These are phyloP conservation scores for Aeminium ludgeri DNA, from an alignment of 495 filamentous ascomycete species.

Conservation along the genomic window DNA sequence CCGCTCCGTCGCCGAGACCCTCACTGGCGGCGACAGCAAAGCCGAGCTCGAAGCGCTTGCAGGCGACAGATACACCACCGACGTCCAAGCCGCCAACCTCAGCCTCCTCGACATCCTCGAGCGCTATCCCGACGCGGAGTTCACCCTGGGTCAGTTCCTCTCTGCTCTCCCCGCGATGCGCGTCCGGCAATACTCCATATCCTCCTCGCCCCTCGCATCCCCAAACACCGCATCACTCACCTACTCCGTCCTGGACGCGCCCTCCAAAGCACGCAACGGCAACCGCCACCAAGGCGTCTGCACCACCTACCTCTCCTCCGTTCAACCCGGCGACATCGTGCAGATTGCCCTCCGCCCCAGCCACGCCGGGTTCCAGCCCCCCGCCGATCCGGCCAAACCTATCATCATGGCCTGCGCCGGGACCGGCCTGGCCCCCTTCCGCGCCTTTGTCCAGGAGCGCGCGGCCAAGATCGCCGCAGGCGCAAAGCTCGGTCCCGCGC, in stretches of 20 bases:
- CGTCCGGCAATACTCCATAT: conserved; percentile 63
- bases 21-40: conserved; percentile 25
- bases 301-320: conserved; percentile 20
- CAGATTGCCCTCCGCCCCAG: conserved; percentile 41
- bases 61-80: conserved; percentile 34
- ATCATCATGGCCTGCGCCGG: conserved; percentile 29
- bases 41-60: conserved; percentile 37
- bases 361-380: conserved; percentile 50
- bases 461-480: conserved; percentile 11
- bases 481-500: conserved; percentile 18
- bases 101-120: conserved; percentile 51
- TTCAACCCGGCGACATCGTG: conserved; percentile 41
- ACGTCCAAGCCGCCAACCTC: conserved; percentile 33
- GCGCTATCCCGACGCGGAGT: conserved; percentile 34
- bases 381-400: conserved; percentile 40
- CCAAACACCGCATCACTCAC: conserved; percentile 49
- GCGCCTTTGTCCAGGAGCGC: conserved; percentile 24
- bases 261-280: conserved; percentile 33
- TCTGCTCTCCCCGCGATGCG: conserved; percentile 57
- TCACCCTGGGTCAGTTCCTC: conserved; percentile 47
- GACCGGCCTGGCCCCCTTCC: conserved; percentile 23
- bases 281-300: conserved; percentile 20
- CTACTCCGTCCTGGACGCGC: conserved; percentile 44
- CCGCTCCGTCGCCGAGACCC: conserved; percentile 23
- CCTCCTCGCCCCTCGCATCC: conserved; percentile 47